Conservation (phyloP, 306 rosid species). For the Myrica gale region DNA sequence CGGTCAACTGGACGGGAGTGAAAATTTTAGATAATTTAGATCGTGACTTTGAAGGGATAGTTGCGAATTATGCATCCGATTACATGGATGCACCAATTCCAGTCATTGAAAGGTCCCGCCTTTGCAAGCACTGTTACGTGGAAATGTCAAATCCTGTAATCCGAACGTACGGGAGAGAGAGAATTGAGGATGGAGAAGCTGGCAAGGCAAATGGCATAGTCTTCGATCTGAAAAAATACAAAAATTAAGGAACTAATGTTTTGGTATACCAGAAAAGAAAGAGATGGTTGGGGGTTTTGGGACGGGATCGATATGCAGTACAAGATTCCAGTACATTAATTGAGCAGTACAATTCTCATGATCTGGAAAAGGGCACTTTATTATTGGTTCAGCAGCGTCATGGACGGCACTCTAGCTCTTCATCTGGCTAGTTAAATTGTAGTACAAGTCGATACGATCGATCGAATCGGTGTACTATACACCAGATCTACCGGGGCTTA, state of each 20-base stretch:
- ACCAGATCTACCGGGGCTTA: background rate
- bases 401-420: background rate
- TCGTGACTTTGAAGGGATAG: too few species aligned
- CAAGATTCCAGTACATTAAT: slow-evolving; percentile 7
- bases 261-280: slow-evolving; percentile 6
- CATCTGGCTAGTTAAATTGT: background rate
- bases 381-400: background rate
- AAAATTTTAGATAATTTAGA: background rate
- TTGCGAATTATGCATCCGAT: background rate
- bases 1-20: background rate
- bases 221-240: background rate
- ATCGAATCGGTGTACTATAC: background rate
- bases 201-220: background rate
- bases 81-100: background rate
- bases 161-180: background rate
- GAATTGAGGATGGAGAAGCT: background rate
- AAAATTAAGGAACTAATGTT: background rate
- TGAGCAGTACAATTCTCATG: background rate
- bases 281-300: background rate
- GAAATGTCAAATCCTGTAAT: background rate
- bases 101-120: background rate
- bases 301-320: background rate
- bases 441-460: background rate
- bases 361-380: background rate
- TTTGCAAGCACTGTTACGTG: background rate